Evolutionary conservation across 202 grass and related monocot species (phyloP).

Genomic region (Zoysia matrella): DNA sequence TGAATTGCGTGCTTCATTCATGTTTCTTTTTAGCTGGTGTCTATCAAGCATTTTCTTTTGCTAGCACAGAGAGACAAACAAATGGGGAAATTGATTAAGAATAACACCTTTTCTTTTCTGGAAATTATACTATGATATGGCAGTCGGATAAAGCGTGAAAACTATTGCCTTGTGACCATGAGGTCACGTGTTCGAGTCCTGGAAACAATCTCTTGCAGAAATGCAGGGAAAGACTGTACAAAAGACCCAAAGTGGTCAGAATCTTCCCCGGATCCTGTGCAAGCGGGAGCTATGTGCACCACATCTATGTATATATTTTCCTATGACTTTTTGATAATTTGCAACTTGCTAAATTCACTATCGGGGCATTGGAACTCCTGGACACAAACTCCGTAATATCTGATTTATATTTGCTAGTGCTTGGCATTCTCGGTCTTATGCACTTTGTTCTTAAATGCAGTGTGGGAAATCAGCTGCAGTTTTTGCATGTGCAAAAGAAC

Average conservation of each 20-base stretch:
- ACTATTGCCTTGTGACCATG: too few relatives aligned
- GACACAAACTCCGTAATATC: slow-evolving; percentile 5
- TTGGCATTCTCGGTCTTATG: too few relatives aligned
- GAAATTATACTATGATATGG: slow-evolving; percentile 1
- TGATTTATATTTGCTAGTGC: background rate
- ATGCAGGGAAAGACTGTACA: too few relatives aligned
- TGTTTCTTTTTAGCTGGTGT: slow-evolving; percentile 4
- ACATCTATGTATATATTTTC: background rate
- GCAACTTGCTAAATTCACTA: background rate
- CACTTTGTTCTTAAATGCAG: slow-evolving; percentile 48
- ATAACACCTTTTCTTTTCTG: background rate
- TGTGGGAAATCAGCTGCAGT: slow-evolving; percentile 96
- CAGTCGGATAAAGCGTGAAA: background rate
- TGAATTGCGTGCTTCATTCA: slow-evolving; percentile 23
- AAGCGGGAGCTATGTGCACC: background rate
- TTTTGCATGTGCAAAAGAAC: slow-evolving; percentile 94
- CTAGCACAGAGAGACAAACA: background rate
- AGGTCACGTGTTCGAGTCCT: too few relatives aligned
- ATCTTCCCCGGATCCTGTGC: too few relatives aligned
- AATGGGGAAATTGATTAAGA: background rate
- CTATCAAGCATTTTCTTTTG: background rate
- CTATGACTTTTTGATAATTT: background rate
- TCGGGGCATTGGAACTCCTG: background rate
- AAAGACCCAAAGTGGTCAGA: too few relatives aligned
- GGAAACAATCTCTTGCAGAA: too few relatives aligned